Conservation (phyloP, 805 yeast species). For the Candida ipomoeae region DNA sequence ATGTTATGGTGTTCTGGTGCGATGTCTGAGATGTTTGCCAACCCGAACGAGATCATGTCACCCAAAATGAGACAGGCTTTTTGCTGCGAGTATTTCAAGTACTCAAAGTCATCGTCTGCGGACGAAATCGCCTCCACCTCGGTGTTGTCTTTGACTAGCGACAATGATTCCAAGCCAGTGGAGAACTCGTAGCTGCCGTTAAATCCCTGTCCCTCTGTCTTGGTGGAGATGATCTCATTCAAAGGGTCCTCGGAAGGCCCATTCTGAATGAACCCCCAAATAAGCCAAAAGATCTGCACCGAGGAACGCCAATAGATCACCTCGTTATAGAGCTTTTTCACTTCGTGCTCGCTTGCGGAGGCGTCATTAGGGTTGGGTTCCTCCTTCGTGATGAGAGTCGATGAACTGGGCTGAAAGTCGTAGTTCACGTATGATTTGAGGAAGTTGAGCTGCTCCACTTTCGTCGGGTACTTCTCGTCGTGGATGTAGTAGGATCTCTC, state of each 20-base stretch:
- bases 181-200: constrained; percentile 38
- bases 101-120: constrained; percentile 67
- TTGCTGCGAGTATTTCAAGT: constrained; percentile 67
- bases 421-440: constrained; percentile 75
- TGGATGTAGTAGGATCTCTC: constrained; percentile 49
- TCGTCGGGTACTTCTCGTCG: constrained; percentile 57
- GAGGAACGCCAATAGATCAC: constrained; percentile 75
- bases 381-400: constrained; percentile 24
- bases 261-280: constrained; percentile 90
- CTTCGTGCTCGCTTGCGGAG: constrained; percentile 28
- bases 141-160: constrained; percentile 21
- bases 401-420: constrained; percentile 36
- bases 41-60: constrained; percentile 61
- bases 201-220: constrained; percentile 33
- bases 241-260: constrained; percentile 33
- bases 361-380: constrained; percentile 18
- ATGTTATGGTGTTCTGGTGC: constrained; percentile 19
- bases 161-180: constrained; percentile 47
- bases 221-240: constrained; percentile 15
- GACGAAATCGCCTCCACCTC: constrained; percentile 35
- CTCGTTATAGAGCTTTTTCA: constrained; percentile 58
- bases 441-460: constrained; percentile 64
- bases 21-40: constrained; percentile 35
- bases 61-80: constrained; percentile 72
- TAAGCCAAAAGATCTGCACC: constrained; percentile 74